Percentiles rank a stretch among this genome's conserved stretches.
Evolutionary conservation across 2,329 filamentous ascomycete species (phyloP).

Genomic region (Teratosphaeria gauchensis): DNA sequence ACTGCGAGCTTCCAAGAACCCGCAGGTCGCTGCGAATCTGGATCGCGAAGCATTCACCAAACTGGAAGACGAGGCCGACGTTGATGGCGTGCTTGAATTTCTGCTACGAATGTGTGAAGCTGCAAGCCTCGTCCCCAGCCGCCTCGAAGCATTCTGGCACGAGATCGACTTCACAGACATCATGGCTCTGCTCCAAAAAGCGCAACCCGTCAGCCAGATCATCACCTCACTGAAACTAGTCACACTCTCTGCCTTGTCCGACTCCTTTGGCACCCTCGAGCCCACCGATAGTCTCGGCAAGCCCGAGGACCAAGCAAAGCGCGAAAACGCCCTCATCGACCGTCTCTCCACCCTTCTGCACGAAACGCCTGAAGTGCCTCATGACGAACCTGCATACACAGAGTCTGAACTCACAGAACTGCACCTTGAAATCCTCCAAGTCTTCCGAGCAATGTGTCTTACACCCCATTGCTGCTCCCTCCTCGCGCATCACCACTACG

Average conservation of each 20-base stretch:
- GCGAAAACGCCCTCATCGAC: constrained; percentile 46
- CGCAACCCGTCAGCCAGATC: constrained; percentile 56
- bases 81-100: constrained; percentile 53
- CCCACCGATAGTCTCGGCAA: neutral
- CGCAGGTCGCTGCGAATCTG: constrained; percentile 13
- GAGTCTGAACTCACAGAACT: constrained; percentile 34
- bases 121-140: constrained; percentile 39
- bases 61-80: constrained; percentile 52
- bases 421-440: constrained; percentile 36
- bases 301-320: constrained; percentile 18
- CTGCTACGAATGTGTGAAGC: constrained; percentile 51
- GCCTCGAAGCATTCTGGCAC: constrained; percentile 53
- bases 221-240: constrained; percentile 56
- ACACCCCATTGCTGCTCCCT: constrained; percentile 54
- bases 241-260: constrained; percentile 53
- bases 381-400: constrained; percentile 33
- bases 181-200: constrained; percentile 49
- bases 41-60: constrained; percentile 27
- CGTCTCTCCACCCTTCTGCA: constrained; percentile 54
- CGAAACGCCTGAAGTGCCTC: constrained; percentile 39
- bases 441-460: constrained; percentile 49
- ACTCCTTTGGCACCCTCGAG: constrained; percentile 56
- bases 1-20: constrained; percentile 27
- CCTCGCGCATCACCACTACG: constrained; percentile 58
- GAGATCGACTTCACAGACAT: constrained; percentile 57